Evolutionary conservation across 73 alveolate genomes (phyloP), one percentile per base, ranked within the genome.

Genomic region (Paramecium tetraurelia): DNA sequence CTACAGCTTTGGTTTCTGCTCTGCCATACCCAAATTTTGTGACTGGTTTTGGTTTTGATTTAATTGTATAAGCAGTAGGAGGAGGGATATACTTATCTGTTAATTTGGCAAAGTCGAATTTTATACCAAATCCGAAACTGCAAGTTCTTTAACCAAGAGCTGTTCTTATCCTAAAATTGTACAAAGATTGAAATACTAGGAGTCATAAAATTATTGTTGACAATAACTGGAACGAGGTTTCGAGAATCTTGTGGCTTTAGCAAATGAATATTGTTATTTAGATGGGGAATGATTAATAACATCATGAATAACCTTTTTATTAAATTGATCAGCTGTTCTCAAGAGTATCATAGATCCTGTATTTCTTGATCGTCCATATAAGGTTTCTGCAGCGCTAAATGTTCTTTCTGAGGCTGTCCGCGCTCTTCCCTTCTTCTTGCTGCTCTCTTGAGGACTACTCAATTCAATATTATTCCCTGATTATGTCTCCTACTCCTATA

Each of bases 151-250:
- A 21, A 16, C 90, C 90, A 2, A 80, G 43, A 44, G 70, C n/a
- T 31, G 63, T 44, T 80, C 75, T 20, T 24, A 80, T 35, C 48
- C 84, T 63, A 63, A 27, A 27, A 24, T 48, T 27, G 11, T 27
- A 31, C 27, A 22, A 18, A 18, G 69, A 63, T 63, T 27, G 20
- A 63, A 16, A 53, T 63, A 63, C 84, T 80, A 22, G 1, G 76
- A 80, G 21, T 80, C 90, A 80, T 80, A 80, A 80, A 80, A 80
- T 80, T 80, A 48, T 40, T 33, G 21, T 80, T 33, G 33, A 46
- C 90, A 80, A 80, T 80, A 80, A 24, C 90, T 80, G 44, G 43
- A 31, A 21, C 90, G 46, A 31, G 90, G 90, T 80, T 80, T 80
- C 48, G 76, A 41, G 90, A 80, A 80, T 80, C 90, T 41, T 7